These are phyloP conservation scores for Phtheirospermum japonicum DNA, from an alignment of 257 asterid genomes.

Conservation along the genomic window DNA sequence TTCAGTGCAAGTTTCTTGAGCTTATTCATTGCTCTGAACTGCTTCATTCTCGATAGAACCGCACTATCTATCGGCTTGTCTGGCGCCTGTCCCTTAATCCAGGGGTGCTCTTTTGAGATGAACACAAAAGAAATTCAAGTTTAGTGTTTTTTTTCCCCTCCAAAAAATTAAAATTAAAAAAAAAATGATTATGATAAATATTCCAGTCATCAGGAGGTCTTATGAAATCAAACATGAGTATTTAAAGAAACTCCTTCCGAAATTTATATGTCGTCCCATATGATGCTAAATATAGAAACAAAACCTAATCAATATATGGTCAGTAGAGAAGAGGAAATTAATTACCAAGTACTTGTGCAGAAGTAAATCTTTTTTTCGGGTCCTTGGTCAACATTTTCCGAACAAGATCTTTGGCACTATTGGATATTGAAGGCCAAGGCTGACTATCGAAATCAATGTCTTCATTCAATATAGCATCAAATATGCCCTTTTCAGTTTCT, in stretches of 20 bases:
- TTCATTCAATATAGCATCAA: constrained; percentile 49
- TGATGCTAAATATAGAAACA: constrained; percentile 6
- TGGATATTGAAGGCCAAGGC: constrained; percentile 67
- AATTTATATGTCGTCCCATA: neutral
- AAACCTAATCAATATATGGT: neutral
- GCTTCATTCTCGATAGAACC: constrained; percentile 83
- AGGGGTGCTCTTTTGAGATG: constrained; percentile 56
- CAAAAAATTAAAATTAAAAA: neutral
- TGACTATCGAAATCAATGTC: constrained; percentile 51
- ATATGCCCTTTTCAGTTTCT: constrained; percentile 64
- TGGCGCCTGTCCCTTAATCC: constrained; percentile 78
- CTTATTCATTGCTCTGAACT: constrained; percentile 86
- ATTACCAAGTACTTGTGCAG: constrained; percentile 55
- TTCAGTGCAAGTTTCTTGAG: constrained; percentile 76
- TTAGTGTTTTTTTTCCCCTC: neutral
- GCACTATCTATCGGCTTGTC: constrained; percentile 85
- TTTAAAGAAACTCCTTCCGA: neutral
- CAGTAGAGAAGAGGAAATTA: neutral
- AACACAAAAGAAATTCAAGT: constrained; percentile 4
- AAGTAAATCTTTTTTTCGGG: constrained; percentile 48
- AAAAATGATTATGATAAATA: neutral
- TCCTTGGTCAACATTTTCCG: constrained; percentile 51
- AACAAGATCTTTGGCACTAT: constrained; percentile 60
- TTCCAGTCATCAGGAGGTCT: neutral
- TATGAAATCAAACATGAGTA: neutral